These are phyloP conservation scores for Streptanthus diversifolius DNA, from an alignment of 345 rosid genomes.

Conservation along the genomic window DNA sequence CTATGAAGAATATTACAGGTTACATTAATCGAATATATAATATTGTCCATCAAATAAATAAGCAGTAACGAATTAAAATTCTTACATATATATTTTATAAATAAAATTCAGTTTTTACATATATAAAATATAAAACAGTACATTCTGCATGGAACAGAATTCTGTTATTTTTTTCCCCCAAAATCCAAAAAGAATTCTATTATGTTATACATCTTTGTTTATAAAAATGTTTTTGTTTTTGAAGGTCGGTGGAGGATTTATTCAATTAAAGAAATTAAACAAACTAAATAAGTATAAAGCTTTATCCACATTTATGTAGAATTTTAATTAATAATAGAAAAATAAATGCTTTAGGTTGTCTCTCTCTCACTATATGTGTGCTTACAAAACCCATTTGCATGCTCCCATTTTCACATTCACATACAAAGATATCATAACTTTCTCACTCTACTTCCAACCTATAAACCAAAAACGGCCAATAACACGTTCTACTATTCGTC, in stretches of 20 bases:
- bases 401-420: slow-evolving; percentile 33
- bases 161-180: background rate
- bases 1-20: background rate
- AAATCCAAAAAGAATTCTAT: background rate
- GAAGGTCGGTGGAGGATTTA: background rate
- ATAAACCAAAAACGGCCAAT: slow-evolving; percentile 9
- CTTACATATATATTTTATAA: background rate
- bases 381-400: slow-evolving; percentile 32
- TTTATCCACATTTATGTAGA: background rate
- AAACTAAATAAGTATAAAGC: background rate
- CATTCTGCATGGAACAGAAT: background rate
- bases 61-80: background rate
- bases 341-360: background rate
- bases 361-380: background rate
- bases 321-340: background rate
- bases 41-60: background rate
- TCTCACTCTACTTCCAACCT: slow-evolving; percentile 29
- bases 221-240: background rate
- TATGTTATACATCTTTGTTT: background rate
- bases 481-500: slow-evolving; percentile 14
- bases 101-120: background rate
- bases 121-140: background rate
- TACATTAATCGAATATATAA: background rate
- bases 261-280: background rate
- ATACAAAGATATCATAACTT: slow-evolving; percentile 25